Conservation (phyloP, 2,329 filamentous ascomycete genomes). For the Aphanocladium album region DNA sequence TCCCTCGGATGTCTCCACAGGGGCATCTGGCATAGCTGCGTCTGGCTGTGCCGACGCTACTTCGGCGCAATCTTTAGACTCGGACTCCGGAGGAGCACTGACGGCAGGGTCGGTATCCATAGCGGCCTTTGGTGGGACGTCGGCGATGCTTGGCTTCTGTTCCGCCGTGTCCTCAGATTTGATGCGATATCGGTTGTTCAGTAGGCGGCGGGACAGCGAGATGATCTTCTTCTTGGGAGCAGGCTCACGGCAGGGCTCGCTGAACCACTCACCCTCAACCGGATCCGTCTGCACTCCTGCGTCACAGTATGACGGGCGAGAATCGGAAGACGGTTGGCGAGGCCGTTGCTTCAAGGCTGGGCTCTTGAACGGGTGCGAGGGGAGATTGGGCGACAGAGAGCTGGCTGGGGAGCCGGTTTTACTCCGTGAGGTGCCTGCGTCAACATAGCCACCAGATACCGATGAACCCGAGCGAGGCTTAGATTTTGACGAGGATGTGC, state of each 20-base stretch:
- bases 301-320: constrained; percentile 44
- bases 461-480: constrained; percentile 36
- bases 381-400: constrained; percentile 33
- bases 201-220: constrained; percentile 47
- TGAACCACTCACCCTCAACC: constrained; percentile 50
- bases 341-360: constrained; percentile 20
- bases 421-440: constrained; percentile 49
- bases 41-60: constrained; percentile 3
- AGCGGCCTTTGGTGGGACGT: constrained; percentile 4
- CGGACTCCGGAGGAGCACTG: constrained; percentile 33
- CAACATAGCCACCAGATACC: constrained; percentile 40
- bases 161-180: constrained; percentile 36
- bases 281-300: constrained; percentile 51
- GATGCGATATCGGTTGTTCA: constrained; percentile 43
- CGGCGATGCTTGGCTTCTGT: constrained; percentile 22
- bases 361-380: constrained; percentile 22
- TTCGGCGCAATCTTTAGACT: not conserved
- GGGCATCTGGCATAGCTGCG: constrained; percentile 3
- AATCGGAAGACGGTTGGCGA: constrained; percentile 34
- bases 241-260: constrained; percentile 28
- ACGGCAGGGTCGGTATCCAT: constrained; percentile 23
- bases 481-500: constrained; percentile 36
- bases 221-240: constrained; percentile 45
- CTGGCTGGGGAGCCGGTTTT: constrained; percentile 49
- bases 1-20: not conserved